A percentile compares a stretch with the other conserved stretches of the same genome.
Evolutionary conservation across 2,329 filamentous ascomycete species (phyloP).

Genomic region (Metarhizium anisopliae): DNA sequence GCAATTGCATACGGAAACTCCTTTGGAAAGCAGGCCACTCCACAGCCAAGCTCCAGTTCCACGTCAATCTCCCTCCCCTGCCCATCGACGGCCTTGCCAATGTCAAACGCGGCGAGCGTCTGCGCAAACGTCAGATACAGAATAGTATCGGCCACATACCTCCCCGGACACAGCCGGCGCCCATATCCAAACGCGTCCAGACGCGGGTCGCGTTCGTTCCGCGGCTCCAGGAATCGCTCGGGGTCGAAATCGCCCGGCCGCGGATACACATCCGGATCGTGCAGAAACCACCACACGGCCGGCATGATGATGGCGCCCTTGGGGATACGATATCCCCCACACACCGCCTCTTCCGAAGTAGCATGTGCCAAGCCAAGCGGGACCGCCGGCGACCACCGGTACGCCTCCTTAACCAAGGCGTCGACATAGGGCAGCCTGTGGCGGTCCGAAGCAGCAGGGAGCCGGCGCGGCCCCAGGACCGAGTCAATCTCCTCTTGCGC

Average conservation of each 20-base stretch:
- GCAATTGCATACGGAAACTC: slow-evolving; percentile 2
- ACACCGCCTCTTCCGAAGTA: slow-evolving; percentile 20
- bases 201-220: slow-evolving; percentile 19
- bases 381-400: slow-evolving; percentile 21
- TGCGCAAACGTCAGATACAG: slow-evolving; percentile 28
- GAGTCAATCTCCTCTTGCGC: slow-evolving; percentile 32
- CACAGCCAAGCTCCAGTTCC: slow-evolving; percentile 1
- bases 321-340: slow-evolving; percentile 16
- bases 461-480: slow-evolving; percentile 30
- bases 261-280: slow-evolving; percentile 59
- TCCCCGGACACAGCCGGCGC: slow-evolving; percentile 25
- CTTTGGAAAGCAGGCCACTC: slow-evolving; percentile 1
- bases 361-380: slow-evolving; percentile 29
- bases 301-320: slow-evolving; percentile 16
- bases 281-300: slow-evolving; percentile 32
- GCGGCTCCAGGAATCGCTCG: slow-evolving; percentile 19
- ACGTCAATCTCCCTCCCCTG: slow-evolving; percentile 26
- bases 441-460: slow-evolving; percentile 34
- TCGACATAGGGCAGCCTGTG: slow-evolving; percentile 32
- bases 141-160: slow-evolving; percentile 20
- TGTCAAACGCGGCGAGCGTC: slow-evolving; percentile 35
- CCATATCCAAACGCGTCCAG: slow-evolving; percentile 25
- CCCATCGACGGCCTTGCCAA: slow-evolving; percentile 18
- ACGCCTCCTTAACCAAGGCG: slow-evolving; percentile 19
- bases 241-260: slow-evolving; percentile 24